phyloP scores from a whole-genome alignment of 805 yeast genomes.

The Schwanniomyces pseudopolymorphus region DNA sequence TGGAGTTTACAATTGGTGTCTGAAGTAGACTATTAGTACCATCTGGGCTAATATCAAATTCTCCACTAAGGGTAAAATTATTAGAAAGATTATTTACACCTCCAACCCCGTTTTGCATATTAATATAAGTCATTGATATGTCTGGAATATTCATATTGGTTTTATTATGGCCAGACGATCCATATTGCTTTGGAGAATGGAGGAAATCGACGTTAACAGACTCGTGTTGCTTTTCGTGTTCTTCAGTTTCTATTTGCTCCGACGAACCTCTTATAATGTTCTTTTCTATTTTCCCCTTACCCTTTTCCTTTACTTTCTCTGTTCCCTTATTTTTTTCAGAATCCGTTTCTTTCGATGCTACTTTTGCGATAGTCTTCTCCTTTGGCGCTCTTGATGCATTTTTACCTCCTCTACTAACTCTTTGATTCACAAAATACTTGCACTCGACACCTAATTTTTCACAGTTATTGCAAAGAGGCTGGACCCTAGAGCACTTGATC shows the following conservation, averaged over 20 bases:
- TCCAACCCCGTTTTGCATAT: constrained; percentile 6
- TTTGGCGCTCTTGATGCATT: constrained; percentile 9
- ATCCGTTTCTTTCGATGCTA: neutral
- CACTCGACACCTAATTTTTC: constrained; percentile 47
- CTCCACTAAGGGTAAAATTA: neutral
- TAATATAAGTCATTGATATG: constrained; percentile 10
- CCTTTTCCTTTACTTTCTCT: neutral
- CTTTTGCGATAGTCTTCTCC: neutral
- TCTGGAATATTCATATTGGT: constrained; percentile 5
- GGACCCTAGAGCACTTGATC: constrained; percentile 59
- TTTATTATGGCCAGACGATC: neutral
- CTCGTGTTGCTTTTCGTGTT: no score
- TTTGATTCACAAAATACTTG: constrained; percentile 56
- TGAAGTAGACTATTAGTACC: constrained; percentile 15
- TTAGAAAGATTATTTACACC: neutral
- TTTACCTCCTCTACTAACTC: constrained; percentile 49
- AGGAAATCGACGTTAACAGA: neutral
- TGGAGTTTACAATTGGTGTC: constrained; percentile 26
- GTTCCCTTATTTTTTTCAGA: neutral
- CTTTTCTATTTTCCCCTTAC: neutral
- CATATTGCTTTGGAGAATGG: neutral
- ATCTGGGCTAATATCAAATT: constrained; percentile 1
- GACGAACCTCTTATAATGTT: neutral
- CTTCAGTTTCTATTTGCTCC: neutral
- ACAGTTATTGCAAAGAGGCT: constrained; percentile 59